Evolutionary conservation across 2,329 filamentous ascomycete genomes (phyloP), one percentile per base, ranked within the genome.

Genomic region (Neonectria coccinea): DNA sequence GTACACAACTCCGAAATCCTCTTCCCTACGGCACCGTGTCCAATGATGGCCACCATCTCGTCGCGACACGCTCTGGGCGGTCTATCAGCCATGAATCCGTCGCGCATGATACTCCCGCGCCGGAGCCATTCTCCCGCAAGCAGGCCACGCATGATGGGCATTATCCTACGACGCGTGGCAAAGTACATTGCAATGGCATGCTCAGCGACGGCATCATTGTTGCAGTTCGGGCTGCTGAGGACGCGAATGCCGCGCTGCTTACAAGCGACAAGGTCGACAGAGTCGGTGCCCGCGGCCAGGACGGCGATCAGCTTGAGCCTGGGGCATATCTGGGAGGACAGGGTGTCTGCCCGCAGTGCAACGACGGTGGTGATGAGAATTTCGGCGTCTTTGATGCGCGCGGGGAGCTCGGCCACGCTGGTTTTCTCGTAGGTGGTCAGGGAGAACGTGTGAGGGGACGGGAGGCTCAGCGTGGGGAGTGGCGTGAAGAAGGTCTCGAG

Each of bases 401-500:
- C 50, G 33, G 33, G 33, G 5, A 36, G 12, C 5, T 36, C 33
- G 33, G 33, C 33, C 12, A 7, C 33, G 33, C 5, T 36, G 33
- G 33, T 36, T 5, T 36, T 36, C 12, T 36, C 33, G 12, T 36
- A 36, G 33, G 12, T 36, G 2, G 62, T 64, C 20, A 64, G 50
- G 18, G 56, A 44, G 25, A 59, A 66, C 3, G 64, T 59, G 48
- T 63, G 45, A 3, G 59, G 59, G n/a, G 50, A 39, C 1, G 64
- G 64, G 4, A 63, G 36, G 7, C 22, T 42, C n/a, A 66, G 64
- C n/a, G 50, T 27, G 10, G 64, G 64, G 10, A 63, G 16, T 6
- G 59, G 59, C 5, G 59, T 63, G 25, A 62, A 62, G 12, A 59
- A 58, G 8, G 64, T 56, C 56, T 66, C 64, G 12, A 66, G 55